Percentiles rank a stretch among this genome's conserved stretches.
phyloP scores from a whole-genome alignment of 257 asterid genomes.

The Cinchona pubescens region DNA sequence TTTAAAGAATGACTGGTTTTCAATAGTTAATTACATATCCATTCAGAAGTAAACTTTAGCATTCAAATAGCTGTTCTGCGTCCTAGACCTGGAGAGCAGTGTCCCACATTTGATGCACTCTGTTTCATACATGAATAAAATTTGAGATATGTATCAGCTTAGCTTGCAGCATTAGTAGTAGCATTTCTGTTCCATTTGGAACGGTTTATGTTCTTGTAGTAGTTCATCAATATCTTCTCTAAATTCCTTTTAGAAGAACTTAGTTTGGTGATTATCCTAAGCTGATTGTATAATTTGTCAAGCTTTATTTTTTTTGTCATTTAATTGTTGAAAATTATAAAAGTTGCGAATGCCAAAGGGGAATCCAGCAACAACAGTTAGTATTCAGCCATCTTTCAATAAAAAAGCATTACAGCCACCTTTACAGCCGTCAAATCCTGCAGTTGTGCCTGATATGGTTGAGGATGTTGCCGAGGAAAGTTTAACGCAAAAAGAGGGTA shows the following conservation, averaged over 20 bases:
- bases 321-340: slow-evolving; percentile 15
- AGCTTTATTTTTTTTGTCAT: neutral
- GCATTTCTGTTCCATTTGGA: neutral
- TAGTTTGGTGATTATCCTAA: neutral
- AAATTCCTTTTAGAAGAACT: neutral
- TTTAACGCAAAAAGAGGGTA: slow-evolving; percentile 54
- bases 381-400: slow-evolving; percentile 43
- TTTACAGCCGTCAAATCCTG: slow-evolving; percentile 34
- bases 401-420: slow-evolving; percentile 48
- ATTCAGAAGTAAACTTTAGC: neutral
- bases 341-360: slow-evolving; percentile 56
- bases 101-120: neutral
- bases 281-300: neutral
- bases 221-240: neutral
- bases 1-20: neutral
- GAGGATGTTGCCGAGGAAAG: slow-evolving; percentile 47
- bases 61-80: neutral
- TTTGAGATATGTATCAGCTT: neutral
- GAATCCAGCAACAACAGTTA: slow-evolving; percentile 40
- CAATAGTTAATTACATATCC: neutral
- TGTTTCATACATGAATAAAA: neutral
- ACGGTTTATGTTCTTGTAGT: neutral
- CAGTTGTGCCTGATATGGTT: slow-evolving; percentile 27
- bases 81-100: neutral
- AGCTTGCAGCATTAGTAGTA: too few relatives aligned